Evolutionary conservation across 768 basidiomycete species (phyloP), one percentile per base, ranked within the genome.

Genomic region (Panaeolus cyanescens): DNA sequence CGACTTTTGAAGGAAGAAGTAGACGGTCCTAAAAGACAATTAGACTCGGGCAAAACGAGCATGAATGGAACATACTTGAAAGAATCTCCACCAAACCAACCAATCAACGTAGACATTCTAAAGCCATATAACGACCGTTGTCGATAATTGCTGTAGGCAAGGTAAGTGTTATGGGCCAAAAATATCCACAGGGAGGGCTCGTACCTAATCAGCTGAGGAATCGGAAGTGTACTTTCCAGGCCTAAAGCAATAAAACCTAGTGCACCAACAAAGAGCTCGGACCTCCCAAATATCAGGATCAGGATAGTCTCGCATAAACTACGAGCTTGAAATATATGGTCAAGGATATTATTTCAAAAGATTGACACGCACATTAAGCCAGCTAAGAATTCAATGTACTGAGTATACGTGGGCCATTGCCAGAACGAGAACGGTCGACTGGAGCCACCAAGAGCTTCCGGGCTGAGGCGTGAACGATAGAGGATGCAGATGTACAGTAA

Each of bases 71-170:
- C 81, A 63, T 67, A 92, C 93, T 95, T 95, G 84, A 92, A 94
- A 17, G 85, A 73, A 74, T 95, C 93, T 64, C 93, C 93, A 61
- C 89, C 91, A 50, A 85, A 76, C 93, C 93, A 94, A 31, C 93
- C 93, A 33, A 93, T 68, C 54, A 95, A 73, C 2, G 93, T 95
- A 6, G 92, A 91, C 73, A 85, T 83, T 32, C 92, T 85, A 75
- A 95, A 95, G 33, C 93, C 93, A 73, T 93, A 93, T 53, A 95
- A 72, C 2, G 93, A 93, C 39, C 84, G 84, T 67, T 87, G 89
- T 57, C 85, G 86, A 71, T 88, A 89, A 67, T 95, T 95, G 68
- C 93, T 94, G 68, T 33, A 30, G 58, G 10, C 59, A 61, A 30
- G 50, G 22, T 59, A 30, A 58, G 59, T 54, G 32, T 37, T 6